phyloP scores from a whole-genome alignment of 192 early-diverging fungal species.

The Coemansia sp. region DNA sequence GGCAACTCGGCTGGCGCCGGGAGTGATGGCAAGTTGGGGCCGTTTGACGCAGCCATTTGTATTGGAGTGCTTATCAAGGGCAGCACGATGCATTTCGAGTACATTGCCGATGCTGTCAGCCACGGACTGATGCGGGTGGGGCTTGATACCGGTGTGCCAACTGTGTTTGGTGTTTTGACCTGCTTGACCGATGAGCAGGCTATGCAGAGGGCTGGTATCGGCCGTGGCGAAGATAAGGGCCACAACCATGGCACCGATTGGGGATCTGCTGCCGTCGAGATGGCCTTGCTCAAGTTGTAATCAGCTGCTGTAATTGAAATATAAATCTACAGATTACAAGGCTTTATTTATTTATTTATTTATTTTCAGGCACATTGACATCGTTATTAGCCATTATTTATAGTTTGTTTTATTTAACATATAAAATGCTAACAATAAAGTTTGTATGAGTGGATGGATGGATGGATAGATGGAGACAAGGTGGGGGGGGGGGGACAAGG shows the following conservation, averaged over 20 bases:
- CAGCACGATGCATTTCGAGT: conserved; percentile 98
- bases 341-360: too few species aligned
- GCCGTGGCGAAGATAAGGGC: conserved; percentile 52
- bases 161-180: conserved; percentile 95
- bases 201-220: conserved; percentile 71
- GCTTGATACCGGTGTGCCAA: conserved; percentile 79
- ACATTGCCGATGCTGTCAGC: conserved; percentile 91
- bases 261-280: conserved; percentile 94
- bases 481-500: too few species aligned
- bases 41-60: conserved; percentile 88
- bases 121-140: conserved; percentile 97
- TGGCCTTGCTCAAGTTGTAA: conserved; percentile 69
- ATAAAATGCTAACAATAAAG: too few species aligned
- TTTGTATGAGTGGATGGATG: too few species aligned
- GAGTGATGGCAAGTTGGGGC: conserved; percentile 23
- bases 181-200: conserved; percentile 95
- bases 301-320: too few species aligned
- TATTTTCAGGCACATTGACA: too few species aligned
- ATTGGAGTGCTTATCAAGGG: conserved; percentile 99
- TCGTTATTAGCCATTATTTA: too few species aligned
- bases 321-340: too few species aligned
- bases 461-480: too few species aligned
- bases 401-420: too few species aligned
- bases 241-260: conserved; percentile 98
- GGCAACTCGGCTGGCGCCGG: not conserved